These are phyloP conservation scores for Astrocystis sublimbata DNA, from an alignment of 495 filamentous ascomycete species.

Conservation along the genomic window DNA sequence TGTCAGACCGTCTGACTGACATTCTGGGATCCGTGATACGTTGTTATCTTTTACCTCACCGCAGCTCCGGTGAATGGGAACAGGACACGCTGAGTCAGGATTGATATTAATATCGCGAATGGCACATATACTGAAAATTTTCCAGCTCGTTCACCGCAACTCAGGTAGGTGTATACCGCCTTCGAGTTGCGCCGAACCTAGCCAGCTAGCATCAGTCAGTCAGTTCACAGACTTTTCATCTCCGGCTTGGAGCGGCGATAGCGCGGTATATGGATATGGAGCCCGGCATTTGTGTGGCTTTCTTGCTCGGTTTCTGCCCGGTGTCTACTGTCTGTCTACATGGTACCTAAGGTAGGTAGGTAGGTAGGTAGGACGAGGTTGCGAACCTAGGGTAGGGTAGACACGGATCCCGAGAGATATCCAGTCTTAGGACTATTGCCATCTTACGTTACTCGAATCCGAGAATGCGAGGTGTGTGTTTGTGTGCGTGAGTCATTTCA, in stretches of 20 bases:
- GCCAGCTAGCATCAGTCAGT: too few species aligned
- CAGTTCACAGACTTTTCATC: too few species aligned
- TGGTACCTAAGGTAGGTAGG: too few species aligned
- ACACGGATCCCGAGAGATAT: background rate
- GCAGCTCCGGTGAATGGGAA: background rate
- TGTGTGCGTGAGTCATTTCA: too few species aligned
- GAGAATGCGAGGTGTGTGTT: background rate
- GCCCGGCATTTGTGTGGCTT: background rate
- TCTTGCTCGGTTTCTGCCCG: background rate
- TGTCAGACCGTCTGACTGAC: background rate
- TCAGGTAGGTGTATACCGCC: too few species aligned
- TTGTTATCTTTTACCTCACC: background rate
- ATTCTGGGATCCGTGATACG: background rate
- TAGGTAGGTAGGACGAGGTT: too few species aligned
- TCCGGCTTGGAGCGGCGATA: background rate
- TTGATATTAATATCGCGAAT: background rate
- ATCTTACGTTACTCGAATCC: background rate
- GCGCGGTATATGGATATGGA: background rate
- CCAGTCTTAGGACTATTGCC: background rate
- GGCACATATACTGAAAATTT: too few species aligned
- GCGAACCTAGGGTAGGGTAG: too few species aligned
- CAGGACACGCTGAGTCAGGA: slow-evolving; percentile 7
- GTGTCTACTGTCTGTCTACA: too few species aligned
- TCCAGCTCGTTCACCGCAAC: too few species aligned
- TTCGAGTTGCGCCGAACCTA: too few species aligned